Base-by-base conservation (phyloP, 1,139 yeast genomes). In the Suhomyces chickasaworum region DNA sequence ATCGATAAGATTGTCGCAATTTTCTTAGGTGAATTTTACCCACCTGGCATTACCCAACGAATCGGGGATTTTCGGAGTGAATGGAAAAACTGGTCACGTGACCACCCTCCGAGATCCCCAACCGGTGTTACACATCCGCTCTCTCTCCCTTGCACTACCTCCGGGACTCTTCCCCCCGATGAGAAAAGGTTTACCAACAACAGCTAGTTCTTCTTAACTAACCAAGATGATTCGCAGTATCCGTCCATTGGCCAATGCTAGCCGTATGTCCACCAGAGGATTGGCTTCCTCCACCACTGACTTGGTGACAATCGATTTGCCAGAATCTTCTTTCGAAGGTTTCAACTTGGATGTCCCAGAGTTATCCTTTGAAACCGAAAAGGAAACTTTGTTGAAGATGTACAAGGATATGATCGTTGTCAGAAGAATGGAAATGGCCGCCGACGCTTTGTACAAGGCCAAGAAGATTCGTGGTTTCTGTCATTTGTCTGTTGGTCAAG, bases 381-480 rank as follows among this genome's bases (percentile, higher is more conserved):
- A 89, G 79, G 80, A 80, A 41, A 80, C 85, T 47, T 74, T 93
- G 60, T 77, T 93, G 64, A 84, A 89, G 66, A 90, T 93, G 97
- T 93, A 91, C 82, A 89, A 89, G 75, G 96, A 93, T 66, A 91
- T 93, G 97, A 82, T 87, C 56, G 73, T 86, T 58, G 84, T 91
- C 65, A 84, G 99, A 79, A 88, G 99, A 74, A 84, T 93, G 93
- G 99, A 93, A 76, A 91, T 93, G 97, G 96, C 97, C 32, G 84
- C 98, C 49, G 99, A 93, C 66, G 98, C 98, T 31, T 78, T 95
- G 57, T 93, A 93, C 80, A 93, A 93, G 78, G 97, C 98, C 64
- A 93, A 93, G 80, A 90, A 93, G 77, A 91, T 93, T 65, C 83
- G 98, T 75, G 99, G 99, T 58, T 93, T 93, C 84, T 90, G 99